phyloP scores from a whole-genome alignment of 108 stramenopile species.

The Chaetoceros muelleri region DNA sequence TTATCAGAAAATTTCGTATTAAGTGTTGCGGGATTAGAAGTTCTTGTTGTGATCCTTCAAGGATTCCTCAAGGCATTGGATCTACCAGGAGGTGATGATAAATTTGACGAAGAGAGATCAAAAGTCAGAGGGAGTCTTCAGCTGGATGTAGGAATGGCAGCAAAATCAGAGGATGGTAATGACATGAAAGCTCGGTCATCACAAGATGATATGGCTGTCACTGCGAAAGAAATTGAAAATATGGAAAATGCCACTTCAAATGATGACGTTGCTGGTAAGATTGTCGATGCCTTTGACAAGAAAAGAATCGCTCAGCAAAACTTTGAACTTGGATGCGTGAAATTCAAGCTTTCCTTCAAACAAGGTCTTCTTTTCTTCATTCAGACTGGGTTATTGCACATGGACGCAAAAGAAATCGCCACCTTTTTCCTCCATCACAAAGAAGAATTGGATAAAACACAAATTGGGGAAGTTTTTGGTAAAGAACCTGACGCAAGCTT shows the following conservation, averaged over 20 bases:
- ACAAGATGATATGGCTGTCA: background rate
- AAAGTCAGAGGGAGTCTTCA: slow-evolving; percentile 38
- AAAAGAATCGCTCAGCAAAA: slow-evolving; percentile 82
- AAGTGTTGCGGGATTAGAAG: slow-evolving; percentile 62
- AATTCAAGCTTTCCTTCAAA: slow-evolving; percentile 91
- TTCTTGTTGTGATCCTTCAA: slow-evolving; percentile 60
- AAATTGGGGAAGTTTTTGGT: slow-evolving; percentile 96
- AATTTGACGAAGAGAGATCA: slow-evolving; percentile 41
- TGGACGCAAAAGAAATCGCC: slow-evolving; percentile 84
- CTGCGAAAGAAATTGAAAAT: slow-evolving; percentile 11
- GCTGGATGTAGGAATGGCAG: slow-evolving; percentile 31
- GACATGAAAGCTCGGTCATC: background rate
- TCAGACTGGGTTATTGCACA: slow-evolving; percentile 70
- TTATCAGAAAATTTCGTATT: slow-evolving; percentile 57
- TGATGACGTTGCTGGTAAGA: slow-evolving; percentile 19
- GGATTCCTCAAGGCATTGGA: slow-evolving; percentile 57
- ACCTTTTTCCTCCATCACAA: slow-evolving; percentile 73
- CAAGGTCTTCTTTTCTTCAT: slow-evolving; percentile 84
- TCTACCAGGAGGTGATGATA: slow-evolving; percentile 43
- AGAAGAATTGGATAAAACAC: slow-evolving; percentile 97
- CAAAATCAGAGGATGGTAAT: slow-evolving; percentile 3
- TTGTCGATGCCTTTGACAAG: slow-evolving; percentile 72
- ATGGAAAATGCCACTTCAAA: slow-evolving; percentile 6
- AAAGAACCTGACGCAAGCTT: slow-evolving; percentile 89
- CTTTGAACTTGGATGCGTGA: slow-evolving; percentile 83